These are phyloP conservation scores for Arxiozyma slooffiae DNA, from an alignment of 1,139 yeast species.

Conservation along the genomic window DNA sequence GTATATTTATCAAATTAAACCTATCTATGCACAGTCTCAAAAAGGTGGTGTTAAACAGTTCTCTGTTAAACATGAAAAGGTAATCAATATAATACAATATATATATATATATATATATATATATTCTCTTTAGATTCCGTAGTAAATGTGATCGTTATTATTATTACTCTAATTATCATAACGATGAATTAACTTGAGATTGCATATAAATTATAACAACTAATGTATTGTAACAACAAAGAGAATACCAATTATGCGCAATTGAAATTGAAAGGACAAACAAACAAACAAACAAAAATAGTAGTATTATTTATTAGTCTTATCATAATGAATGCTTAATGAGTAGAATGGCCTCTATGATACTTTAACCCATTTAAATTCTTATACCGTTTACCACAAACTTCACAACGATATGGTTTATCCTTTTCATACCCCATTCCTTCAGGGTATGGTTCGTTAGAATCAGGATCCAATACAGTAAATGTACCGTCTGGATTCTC, in stretches of 20 bases:
- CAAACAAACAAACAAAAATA: background rate
- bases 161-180: background rate
- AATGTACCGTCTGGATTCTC: conserved; percentile 91
- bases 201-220: background rate
- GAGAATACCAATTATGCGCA: background rate
- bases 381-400: conserved; percentile 94
- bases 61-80: background rate
- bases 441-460: conserved; percentile 83
- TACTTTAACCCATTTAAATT: conserved; percentile 92
- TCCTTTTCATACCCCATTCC: conserved; percentile 93
- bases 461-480: conserved; percentile 85
- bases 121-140: too few species aligned
- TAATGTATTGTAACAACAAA: background rate
- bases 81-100: too few species aligned
- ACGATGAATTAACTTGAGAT: background rate
- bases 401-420: conserved; percentile 96
- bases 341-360: conserved; percentile 96
- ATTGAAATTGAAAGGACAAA: background rate
- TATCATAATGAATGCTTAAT: conserved; percentile 36
- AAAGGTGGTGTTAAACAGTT: background rate
- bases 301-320: background rate
- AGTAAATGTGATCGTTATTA: too few species aligned
- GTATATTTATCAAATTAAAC: background rate
- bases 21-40: background rate
- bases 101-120: too few species aligned